Percentiles rank a stretch among this genome's conserved stretches.
phyloP scores from a whole-genome alignment of 1,139 yeast genomes.

The Pichia sp. region DNA sequence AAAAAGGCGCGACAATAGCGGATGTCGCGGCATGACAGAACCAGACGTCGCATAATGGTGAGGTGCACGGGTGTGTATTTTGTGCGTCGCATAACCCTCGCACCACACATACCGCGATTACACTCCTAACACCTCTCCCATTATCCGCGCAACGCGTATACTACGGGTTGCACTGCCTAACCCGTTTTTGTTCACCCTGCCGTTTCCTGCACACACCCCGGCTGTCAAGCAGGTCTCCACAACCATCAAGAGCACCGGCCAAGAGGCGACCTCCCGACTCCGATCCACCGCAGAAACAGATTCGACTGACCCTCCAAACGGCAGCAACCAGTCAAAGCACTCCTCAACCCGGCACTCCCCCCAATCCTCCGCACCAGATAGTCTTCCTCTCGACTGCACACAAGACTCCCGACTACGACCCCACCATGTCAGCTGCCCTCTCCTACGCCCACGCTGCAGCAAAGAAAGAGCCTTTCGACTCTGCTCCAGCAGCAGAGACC shows the following conservation, averaged over 20 bases:
- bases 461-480: conserved; percentile 19
- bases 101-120: neutral
- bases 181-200: neutral
- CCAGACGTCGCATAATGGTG: neutral
- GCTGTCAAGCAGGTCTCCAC: neutral
- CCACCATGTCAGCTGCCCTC: conserved; percentile 17
- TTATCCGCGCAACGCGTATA: neutral
- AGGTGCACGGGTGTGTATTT: neutral
- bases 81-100: neutral
- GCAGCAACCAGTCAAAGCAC: too few relatives aligned
- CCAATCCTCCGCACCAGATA: too few relatives aligned
- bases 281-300: too few relatives aligned
- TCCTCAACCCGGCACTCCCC: too few relatives aligned
- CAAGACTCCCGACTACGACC: neutral
- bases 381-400: neutral
- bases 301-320: too few relatives aligned
- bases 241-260: too few relatives aligned
- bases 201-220: neutral
- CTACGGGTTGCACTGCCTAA: neutral
- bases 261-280: too few relatives aligned
- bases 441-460: conserved; percentile 32
- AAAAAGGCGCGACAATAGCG: neutral
- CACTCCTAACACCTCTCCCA: neutral
- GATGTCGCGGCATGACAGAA: neutral
- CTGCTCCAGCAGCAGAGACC: neutral